Evolutionary conservation across 2,329 filamentous ascomycete genomes (phyloP), one percentile per base, ranked within the genome.

Genomic region (Mariannaea elegans): DNA sequence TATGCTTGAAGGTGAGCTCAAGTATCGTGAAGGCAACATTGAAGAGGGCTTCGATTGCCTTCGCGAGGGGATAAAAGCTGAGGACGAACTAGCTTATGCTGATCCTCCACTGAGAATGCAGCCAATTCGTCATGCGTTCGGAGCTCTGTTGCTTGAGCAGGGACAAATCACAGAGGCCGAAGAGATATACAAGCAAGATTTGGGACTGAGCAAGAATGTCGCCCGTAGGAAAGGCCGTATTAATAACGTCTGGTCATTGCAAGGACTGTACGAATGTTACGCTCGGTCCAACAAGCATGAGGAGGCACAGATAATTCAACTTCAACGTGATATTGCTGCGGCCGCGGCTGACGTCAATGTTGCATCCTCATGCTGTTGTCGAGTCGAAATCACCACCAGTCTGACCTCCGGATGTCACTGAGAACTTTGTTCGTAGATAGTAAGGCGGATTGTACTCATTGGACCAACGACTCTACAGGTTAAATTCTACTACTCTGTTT

Each of bases 41-140:
- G 80, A 84, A 0, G 42, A 70, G 0, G 88, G 87, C 0, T 90
- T 90, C 67, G 64, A 73, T 8, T 78, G 82, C 50, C 76, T 92
- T 6, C 79, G 81, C 2, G 75, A 73, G 7, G 81, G 88, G 0
- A 83, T 89, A 14, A 69, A 74, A 1, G 77, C 84, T 8, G 86
- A 90, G 56, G 87, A 89, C 65, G 74, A 71, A 0, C 78, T 92
- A 18, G 84, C 84, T 0, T 92, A 89, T 62, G 84, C 87, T 32
- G 89, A 92, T 72, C 89, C 89, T 0, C 90, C 88, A 88, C 86
- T 85, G 0, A 91, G 88, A 88, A 90, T 91, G 88, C 87, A 89
- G 66, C 89, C 89, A 0, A 83, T 86, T 0, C 79, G 88, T 4
- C 89, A 91, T 73, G 88, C 88, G 0, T 87, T 87, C 49, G 88